A percentile compares a stretch with the other conserved stretches of the same genome.
These are phyloP conservation scores for Candida patagonica DNA, from an alignment of 805 yeast species.

Conservation along the genomic window DNA sequence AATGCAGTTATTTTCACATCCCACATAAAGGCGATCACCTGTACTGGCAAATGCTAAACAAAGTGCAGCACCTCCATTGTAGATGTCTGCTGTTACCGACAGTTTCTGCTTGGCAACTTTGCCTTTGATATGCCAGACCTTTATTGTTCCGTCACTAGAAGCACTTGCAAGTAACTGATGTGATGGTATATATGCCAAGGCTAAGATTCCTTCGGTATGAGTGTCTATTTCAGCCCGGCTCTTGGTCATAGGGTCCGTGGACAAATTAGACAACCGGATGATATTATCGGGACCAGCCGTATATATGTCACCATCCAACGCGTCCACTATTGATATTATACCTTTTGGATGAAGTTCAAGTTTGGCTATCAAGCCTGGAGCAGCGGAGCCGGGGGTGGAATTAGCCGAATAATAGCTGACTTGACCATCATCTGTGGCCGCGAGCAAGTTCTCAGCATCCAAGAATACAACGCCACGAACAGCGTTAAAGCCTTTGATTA, in stretches of 20 bases:
- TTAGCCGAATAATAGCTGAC: constrained; percentile 5
- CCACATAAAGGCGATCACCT: constrained; percentile 15
- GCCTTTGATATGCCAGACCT: constrained; percentile 15
- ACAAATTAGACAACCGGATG: constrained; percentile 15
- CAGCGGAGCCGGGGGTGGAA: constrained; percentile 15
- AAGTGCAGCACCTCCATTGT: constrained; percentile 1
- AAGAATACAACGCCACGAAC: background rate
- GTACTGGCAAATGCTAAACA: constrained; percentile 4
- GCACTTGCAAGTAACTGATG: constrained; percentile 15
- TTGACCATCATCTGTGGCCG: background rate
- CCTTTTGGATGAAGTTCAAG: too few relatives aligned
- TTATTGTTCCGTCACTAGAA: constrained; percentile 18
- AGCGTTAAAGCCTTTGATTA: background rate
- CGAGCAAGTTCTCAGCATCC: background rate
- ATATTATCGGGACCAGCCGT: too few relatives aligned
- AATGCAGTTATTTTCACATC: constrained; percentile 15
- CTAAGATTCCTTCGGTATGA: constrained; percentile 13
- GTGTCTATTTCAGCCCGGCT: constrained; percentile 11
- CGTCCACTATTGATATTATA: too few relatives aligned
- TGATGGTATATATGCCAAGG: constrained; percentile 13
- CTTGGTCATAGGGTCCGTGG: constrained; percentile 1
- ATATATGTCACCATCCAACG: too few relatives aligned
- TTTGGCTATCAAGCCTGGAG: constrained; percentile 18
- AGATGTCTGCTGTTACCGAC: background rate
- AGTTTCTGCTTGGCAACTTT: background rate